These are phyloP conservation scores for Aspergillus sparsus DNA, from an alignment of 495 filamentous ascomycete genomes.

Conservation along the genomic window DNA sequence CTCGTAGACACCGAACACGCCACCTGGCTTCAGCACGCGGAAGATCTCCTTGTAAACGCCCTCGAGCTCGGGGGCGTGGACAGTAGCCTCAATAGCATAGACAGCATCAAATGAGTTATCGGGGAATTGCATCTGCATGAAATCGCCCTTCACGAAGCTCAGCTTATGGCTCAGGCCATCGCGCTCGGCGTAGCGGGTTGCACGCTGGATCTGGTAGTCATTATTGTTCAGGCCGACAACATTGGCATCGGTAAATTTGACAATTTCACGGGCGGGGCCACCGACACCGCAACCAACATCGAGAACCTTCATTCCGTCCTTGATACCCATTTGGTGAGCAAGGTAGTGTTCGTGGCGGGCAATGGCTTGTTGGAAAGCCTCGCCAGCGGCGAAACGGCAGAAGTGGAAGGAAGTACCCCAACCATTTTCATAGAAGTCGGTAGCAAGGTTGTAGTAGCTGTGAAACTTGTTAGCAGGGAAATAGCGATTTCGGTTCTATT, in stretches of 20 bases:
- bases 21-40: conserved; percentile 94
- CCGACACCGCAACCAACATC: conserved; percentile 98
- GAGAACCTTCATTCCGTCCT: conserved; percentile 83
- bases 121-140: conserved; percentile 99
- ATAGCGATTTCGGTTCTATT: neutral
- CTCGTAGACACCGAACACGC: conserved; percentile 96
- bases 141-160: conserved; percentile 92
- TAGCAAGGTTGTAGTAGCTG: conserved; percentile 98
- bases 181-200: conserved; percentile 77
- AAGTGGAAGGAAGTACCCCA: conserved; percentile 98
- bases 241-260: conserved; percentile 89
- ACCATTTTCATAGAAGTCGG: conserved; percentile 96
- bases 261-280: conserved; percentile 95
- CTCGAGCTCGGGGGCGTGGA: conserved; percentile 91
- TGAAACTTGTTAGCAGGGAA: conserved; percentile 22
- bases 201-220: conserved; percentile 98
- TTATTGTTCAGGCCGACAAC: conserved; percentile 98
- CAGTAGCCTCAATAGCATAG: conserved; percentile 97
- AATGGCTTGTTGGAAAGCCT: conserved; percentile 89
- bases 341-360: conserved; percentile 99
- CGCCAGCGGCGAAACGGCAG: conserved; percentile 89
- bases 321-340: conserved; percentile 83
- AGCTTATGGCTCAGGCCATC: conserved; percentile 82
- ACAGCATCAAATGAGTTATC: conserved; percentile 91
- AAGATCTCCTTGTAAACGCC: conserved; percentile 94